phyloP scores from a whole-genome alignment of 345 rosid species.

The Gossypium ekmanianum region DNA sequence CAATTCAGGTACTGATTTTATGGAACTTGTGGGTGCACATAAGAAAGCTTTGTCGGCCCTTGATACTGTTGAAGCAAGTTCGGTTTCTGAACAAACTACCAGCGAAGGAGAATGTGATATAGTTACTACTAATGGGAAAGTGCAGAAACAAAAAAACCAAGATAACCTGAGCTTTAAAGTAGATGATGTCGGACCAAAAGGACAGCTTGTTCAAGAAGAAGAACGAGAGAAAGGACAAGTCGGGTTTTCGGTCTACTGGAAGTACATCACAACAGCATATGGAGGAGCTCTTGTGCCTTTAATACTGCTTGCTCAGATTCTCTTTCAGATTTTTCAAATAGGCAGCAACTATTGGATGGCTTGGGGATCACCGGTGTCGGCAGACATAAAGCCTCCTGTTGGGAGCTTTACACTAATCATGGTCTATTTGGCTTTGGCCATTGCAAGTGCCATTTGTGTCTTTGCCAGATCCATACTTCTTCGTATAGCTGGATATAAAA shows the following conservation, averaged over 20 bases:
- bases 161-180: slow-evolving; percentile 30
- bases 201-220: slow-evolving; percentile 72
- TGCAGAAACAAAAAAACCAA: slow-evolving; percentile 29
- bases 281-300: slow-evolving; percentile 74
- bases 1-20: slow-evolving; percentile 58
- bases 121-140: slow-evolving; percentile 18
- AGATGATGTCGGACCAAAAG: slow-evolving; percentile 37
- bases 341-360: slow-evolving; percentile 93
- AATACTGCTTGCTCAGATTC: slow-evolving; percentile 54
- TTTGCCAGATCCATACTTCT: slow-evolving; percentile 51
- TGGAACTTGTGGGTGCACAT: slow-evolving; percentile 79
- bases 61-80: slow-evolving; percentile 38
- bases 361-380: slow-evolving; percentile 67
- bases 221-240: slow-evolving; percentile 84
- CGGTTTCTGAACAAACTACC: slow-evolving; percentile 26
- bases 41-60: slow-evolving; percentile 53
- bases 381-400: slow-evolving; percentile 49
- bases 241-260: slow-evolving; percentile 58
- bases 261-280: slow-evolving; percentile 58
- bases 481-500: slow-evolving; percentile 54
- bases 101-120: slow-evolving; percentile 22
- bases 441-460: slow-evolving; percentile 59
- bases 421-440: slow-evolving; percentile 53
- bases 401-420: slow-evolving; percentile 39
- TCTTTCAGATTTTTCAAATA: slow-evolving; percentile 66